Conservation (phyloP, 352 stramenopile genomes). For the Pelagophyceae sp. region DNA sequence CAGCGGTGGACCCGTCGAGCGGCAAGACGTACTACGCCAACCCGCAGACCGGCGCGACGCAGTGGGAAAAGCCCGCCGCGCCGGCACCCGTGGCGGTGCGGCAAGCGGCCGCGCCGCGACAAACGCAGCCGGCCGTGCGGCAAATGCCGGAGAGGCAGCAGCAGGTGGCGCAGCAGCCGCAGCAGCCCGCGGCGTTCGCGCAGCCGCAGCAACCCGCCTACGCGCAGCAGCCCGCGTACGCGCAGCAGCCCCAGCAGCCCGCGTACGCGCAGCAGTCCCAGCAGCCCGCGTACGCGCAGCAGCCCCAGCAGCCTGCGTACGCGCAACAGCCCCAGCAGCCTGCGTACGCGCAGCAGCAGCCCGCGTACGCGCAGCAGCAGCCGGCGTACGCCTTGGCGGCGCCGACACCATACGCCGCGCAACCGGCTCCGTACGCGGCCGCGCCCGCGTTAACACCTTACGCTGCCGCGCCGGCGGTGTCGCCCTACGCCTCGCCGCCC, state of each 20-base stretch:
- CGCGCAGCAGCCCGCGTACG: no score
- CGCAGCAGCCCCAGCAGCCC: no score
- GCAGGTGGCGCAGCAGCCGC: not conserved
- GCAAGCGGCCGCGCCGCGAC: not conserved
- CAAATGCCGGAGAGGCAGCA: no score
- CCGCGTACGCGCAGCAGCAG: no score
- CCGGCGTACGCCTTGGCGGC: no score
- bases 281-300: not conserved
- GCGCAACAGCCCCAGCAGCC: no score
- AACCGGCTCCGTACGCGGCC: not conserved
- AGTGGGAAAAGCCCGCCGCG: constrained; percentile 79
- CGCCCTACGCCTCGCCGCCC: not conserved
- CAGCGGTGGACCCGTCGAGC: constrained; percentile 54
- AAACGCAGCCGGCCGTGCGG: not conserved
- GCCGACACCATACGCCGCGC: not conserved
- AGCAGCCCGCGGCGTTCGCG: not conserved
- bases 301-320: not conserved
- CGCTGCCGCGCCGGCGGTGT: not conserved
- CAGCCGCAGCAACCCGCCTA: no score
- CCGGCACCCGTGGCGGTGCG: not conserved
- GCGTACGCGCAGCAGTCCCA: not conserved
- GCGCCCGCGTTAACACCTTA: not conserved
- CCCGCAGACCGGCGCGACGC: constrained; percentile 88
- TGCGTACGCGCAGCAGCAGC: not conserved
- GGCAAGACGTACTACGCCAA: constrained; percentile 93